Base-by-base conservation (phyloP, 2,329 filamentous ascomycete genomes). In the Penicillium sp. region DNA sequence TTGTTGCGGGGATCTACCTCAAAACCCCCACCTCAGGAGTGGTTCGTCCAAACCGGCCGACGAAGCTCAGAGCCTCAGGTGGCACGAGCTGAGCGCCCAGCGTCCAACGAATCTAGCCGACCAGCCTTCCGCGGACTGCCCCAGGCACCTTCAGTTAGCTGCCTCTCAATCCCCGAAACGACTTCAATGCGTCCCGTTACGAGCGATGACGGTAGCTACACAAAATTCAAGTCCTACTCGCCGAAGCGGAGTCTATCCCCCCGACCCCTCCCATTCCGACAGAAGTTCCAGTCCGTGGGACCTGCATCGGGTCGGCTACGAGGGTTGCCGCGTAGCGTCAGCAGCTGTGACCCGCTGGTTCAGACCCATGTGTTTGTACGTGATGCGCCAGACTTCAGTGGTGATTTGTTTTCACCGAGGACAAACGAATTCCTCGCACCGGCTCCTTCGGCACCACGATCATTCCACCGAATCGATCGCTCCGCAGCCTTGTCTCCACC, bases 321-420 rank as follows among this genome's bases (percentile, higher is more conserved):
- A 25, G 56, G 58, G 9, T 13, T 64, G n/a, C 64, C 64, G 53
- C 60, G 61, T 59, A 60, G 66, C 38, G 62, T 66, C 35, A 66
- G 59, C 56, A 66, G 69, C 53, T 64, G 65, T 21, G 67, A 65
- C 33, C 68, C 66, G 10, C 68, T 74, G 15, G 64, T 69, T 7
- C 68, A 73, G 38, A 73, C 74, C 57, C 73, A 76, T 57, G 60
- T 75, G 6, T 74, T 76, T 48, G 70, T 73, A 61, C 72, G 75
- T 41, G 74, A 77, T 58, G 62, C 69, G 12, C 73, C 77, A 6
- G 65, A 71, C 29, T 57, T 61, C 23, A 71, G 69, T 4, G 69
- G 72, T 15, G 75, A 72, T 4, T 54, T 80, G 10, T 76, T 81
- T 52, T 81, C 79, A 3, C 79, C 79, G 2, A 69, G 78, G 42